Evolutionary conservation across 2,329 filamentous ascomycete genomes (phyloP).

Genomic region (Anthostomella pinea): DNA sequence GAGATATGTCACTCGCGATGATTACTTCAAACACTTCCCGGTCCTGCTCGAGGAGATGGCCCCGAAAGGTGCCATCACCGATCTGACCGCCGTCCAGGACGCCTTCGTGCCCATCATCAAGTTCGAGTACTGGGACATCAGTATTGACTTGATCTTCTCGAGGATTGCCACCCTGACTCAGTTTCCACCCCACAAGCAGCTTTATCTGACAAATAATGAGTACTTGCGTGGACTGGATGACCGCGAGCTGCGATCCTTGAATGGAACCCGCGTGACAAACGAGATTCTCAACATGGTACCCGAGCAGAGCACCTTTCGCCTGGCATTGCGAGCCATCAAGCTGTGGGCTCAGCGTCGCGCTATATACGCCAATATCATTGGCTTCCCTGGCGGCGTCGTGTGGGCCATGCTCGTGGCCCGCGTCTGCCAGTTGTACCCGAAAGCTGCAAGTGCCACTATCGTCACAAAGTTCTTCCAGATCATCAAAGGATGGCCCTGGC

Average conservation of each 20-base stretch:
- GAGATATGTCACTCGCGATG: conserved; percentile 80
- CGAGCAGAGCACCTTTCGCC: conserved; percentile 83
- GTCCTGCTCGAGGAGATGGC: conserved; percentile 73
- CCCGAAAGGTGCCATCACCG: conserved; percentile 74
- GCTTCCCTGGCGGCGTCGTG: conserved; percentile 93
- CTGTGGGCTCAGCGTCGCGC: conserved; percentile 91
- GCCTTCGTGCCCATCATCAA: conserved; percentile 98
- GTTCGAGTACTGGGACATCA: conserved; percentile 85
- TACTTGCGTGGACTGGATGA: conserved; percentile 85
- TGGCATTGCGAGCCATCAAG: conserved; percentile 89
- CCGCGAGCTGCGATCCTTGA: conserved; percentile 81
- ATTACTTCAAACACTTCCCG: conserved; percentile 93
- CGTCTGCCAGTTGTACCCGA: conserved; percentile 93
- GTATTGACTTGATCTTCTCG: conserved; percentile 91
- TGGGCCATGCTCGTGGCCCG: conserved; percentile 98
- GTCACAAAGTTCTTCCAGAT: conserved; percentile 94
- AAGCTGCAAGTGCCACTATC: conserved; percentile 82
- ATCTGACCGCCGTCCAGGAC: conserved; percentile 81
- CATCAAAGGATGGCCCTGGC: conserved; percentile 90
- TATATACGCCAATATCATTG: conserved; percentile 94
- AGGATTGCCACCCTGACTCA: conserved; percentile 68
- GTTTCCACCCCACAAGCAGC: conserved; percentile 63
- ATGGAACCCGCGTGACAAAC: conserved; percentile 91
- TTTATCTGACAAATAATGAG: conserved; percentile 78
- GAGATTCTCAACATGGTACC: conserved; percentile 88